These are phyloP conservation scores for Lepidium sativum DNA, from an alignment of 345 rosid genomes.

Conservation along the genomic window DNA sequence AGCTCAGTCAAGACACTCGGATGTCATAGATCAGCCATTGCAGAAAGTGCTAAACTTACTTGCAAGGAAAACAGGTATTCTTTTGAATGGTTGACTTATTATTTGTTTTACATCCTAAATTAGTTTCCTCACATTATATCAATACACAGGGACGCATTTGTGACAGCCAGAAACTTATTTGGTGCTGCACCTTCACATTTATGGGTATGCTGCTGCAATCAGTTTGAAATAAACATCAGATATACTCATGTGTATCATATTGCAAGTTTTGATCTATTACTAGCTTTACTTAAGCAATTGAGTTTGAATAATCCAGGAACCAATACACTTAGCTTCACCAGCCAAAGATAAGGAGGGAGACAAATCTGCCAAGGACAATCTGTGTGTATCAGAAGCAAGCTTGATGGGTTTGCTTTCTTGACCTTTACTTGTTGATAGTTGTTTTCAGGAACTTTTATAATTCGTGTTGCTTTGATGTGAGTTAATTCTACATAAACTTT, in stretches of 20 bases:
- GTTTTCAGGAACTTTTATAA: neutral
- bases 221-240: neutral
- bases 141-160: slow-evolving; percentile 35
- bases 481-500: slow-evolving; percentile 14
- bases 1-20: slow-evolving; percentile 39
- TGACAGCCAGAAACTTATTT: slow-evolving; percentile 39
- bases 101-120: neutral
- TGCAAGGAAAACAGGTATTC: slow-evolving; percentile 37
- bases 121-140: neutral
- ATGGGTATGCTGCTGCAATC: slow-evolving; percentile 34
- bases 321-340: slow-evolving; percentile 22
- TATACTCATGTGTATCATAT: neutral
- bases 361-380: slow-evolving; percentile 2
- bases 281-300: neutral
- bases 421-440: neutral
- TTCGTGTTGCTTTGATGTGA: neutral
- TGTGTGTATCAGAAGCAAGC: slow-evolving; percentile 10
- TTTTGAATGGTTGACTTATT: neutral
- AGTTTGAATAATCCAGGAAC: slow-evolving; percentile 11
- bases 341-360: slow-evolving; percentile 16
- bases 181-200: slow-evolving; percentile 25
- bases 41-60: slow-evolving; percentile 25
- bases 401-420: slow-evolving; percentile 29
- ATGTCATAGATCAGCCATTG: slow-evolving; percentile 33
- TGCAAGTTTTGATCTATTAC: neutral